Conservation (phyloP, 1,139 yeast species). For the Saccharomyces hybrid region DNA sequence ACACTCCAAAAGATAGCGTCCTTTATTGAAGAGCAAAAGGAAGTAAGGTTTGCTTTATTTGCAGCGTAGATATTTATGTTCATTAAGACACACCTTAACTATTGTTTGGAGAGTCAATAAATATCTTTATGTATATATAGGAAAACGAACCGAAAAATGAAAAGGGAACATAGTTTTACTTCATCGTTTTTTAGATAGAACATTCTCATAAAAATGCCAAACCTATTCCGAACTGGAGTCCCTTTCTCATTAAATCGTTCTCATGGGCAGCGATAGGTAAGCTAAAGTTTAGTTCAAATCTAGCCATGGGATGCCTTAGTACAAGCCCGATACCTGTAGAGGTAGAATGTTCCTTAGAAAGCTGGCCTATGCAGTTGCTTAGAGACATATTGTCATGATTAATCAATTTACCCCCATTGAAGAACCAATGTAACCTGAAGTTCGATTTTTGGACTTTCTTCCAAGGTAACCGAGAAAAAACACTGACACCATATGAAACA, state of each 20-base stretch:
- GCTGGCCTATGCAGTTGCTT: conserved; percentile 23
- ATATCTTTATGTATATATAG: neutral
- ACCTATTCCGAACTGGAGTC: conserved; percentile 90
- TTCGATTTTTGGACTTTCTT: conserved; percentile 44
- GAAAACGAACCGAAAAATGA: neutral
- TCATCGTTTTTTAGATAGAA: conserved; percentile 18
- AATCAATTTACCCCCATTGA: conserved; percentile 67
- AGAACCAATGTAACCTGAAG: conserved; percentile 60
- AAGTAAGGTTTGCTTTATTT: too few species aligned
- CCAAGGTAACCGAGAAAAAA: conserved; percentile 60
- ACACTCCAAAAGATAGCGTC: too few species aligned
- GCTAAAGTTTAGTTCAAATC: conserved; percentile 83
- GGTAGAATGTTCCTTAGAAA: conserved; percentile 41
- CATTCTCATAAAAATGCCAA: conserved; percentile 60
- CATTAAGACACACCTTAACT: neutral
- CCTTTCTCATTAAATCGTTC: conserved; percentile 67
- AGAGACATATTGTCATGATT: conserved; percentile 30
- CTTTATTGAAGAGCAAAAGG: too few species aligned
- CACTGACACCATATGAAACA: conserved; percentile 61
- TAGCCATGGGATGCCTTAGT: conserved; percentile 79
- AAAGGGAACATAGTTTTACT: neutral
- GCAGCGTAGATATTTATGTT: neutral
- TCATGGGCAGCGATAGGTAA: conserved; percentile 63
- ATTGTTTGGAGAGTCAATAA: too few species aligned
- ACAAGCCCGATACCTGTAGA: conserved; percentile 71